phyloP scores from a whole-genome alignment of 148 eudicot species.

The Rhododendron griersonianum region DNA sequence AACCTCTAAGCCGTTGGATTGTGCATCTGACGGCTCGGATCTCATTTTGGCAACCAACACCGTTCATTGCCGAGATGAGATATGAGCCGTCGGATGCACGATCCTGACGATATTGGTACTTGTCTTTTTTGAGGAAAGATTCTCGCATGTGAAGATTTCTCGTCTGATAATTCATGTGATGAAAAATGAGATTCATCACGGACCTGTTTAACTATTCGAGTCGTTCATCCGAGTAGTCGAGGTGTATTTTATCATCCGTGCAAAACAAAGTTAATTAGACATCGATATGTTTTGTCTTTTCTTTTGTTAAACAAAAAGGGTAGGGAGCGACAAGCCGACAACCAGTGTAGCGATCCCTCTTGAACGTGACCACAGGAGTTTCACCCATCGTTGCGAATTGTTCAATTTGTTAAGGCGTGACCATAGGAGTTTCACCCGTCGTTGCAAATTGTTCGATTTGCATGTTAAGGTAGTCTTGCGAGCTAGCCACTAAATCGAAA shows the following conservation, averaged over 20 bases:
- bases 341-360: background rate
- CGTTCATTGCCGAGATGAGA: no score
- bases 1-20: no score
- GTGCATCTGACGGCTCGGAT: background rate
- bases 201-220: background rate
- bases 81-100: no score
- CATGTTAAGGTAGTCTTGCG: background rate
- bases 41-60: no score
- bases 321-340: no score
- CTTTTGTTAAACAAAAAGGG: background rate
- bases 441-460: no score
- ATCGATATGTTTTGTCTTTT: no score
- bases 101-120: no score
- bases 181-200: background rate
- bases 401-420: no score
- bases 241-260: background rate
- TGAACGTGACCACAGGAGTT: background rate
- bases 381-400: no score
- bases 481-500: background rate
- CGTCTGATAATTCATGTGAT: no score
- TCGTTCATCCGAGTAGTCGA: background rate
- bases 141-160: background rate
- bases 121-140: no score
- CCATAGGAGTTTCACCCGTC: background rate
- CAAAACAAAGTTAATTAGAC: background rate